Percentiles rank a stretch among this genome's conserved stretches.
Conservation (phyloP, 2,329 filamentous ascomycete genomes). For the Ciborinia camelliae region DNA sequence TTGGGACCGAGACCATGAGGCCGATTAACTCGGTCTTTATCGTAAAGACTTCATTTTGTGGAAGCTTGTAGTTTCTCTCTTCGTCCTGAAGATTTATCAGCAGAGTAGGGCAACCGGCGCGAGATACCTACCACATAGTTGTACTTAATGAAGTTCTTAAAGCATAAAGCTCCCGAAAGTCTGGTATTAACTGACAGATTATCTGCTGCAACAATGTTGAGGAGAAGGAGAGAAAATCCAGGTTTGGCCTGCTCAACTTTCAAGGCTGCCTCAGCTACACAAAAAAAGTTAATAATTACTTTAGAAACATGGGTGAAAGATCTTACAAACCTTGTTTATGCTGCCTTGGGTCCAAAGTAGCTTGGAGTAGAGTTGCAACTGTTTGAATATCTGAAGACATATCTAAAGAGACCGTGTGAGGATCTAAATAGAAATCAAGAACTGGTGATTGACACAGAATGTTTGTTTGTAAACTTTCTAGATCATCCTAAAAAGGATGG, state of each 20-base stretch:
- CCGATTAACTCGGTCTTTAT: slow-evolving; percentile 96
- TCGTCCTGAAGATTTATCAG: slow-evolving; percentile 59
- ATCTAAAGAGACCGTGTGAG: slow-evolving; percentile 28
- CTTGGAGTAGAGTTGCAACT: slow-evolving; percentile 81
- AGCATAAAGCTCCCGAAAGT: slow-evolving; percentile 84
- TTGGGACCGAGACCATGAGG: slow-evolving; percentile 89
- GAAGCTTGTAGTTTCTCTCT: slow-evolving; percentile 88
- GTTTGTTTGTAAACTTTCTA: slow-evolving; percentile 21
- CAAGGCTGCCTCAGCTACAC: slow-evolving; percentile 74
- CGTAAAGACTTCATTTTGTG: slow-evolving; percentile 73
- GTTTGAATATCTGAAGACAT: slow-evolving; percentile 61
- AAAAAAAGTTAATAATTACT: slow-evolving; percentile 24
- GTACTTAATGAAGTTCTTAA: slow-evolving; percentile 96
- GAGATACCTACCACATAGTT: slow-evolving; percentile 72
- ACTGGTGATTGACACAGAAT: slow-evolving; percentile 13
- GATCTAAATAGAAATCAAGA: slow-evolving; percentile 12
- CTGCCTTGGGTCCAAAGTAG: slow-evolving; percentile 81
- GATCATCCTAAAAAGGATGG: slow-evolving; percentile 14
- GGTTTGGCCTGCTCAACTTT: slow-evolving; percentile 77
- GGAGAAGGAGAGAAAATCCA: slow-evolving; percentile 80
- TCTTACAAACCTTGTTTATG: slow-evolving; percentile 76
- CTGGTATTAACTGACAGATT: slow-evolving; percentile 72
- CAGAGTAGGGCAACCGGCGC: background rate
- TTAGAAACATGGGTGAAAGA: slow-evolving; percentile 32
- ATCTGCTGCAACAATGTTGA: slow-evolving; percentile 83